These are phyloP conservation scores for Picea glauca DNA, from an alignment of 75 land plant species.

Conservation along the genomic window DNA sequence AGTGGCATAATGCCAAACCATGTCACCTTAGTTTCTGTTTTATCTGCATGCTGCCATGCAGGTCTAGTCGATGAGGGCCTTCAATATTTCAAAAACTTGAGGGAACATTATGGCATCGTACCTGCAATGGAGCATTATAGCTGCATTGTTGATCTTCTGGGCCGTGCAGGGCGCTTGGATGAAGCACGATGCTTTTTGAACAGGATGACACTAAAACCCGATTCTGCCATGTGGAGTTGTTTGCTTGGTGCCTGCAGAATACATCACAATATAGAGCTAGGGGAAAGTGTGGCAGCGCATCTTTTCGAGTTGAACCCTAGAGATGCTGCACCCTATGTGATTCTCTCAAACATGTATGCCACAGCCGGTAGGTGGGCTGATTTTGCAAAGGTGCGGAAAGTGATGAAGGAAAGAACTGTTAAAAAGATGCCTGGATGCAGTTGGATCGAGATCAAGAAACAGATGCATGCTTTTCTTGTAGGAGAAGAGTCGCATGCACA, in stretches of 20 bases:
- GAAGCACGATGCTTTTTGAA: conserved; percentile 15
- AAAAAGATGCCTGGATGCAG: conserved; percentile 23
- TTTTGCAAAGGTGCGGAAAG: conserved; percentile 13
- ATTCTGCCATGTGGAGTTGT: conserved; percentile 17
- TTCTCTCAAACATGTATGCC: conserved; percentile 27
- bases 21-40: conserved; percentile 8
- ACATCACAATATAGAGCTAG: conserved; percentile 19
- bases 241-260: conserved; percentile 25
- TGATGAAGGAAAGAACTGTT: conserved; percentile 7
- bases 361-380: conserved; percentile 9
- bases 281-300: conserved; percentile 7
- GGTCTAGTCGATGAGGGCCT: conserved; percentile 16
- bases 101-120: conserved; percentile 9
- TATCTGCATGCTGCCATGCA: conserved; percentile 18
- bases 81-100: conserved; percentile 8
- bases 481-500: neutral
- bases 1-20: conserved; percentile 30
- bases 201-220: conserved; percentile 17
- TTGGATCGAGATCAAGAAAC: conserved; percentile 19
- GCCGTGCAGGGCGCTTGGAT: conserved; percentile 26
- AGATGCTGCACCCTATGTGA: conserved; percentile 19
- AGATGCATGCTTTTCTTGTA: conserved; percentile 11
- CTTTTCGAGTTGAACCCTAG: conserved; percentile 11
- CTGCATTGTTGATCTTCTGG: conserved; percentile 27
- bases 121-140: conserved; percentile 24